Evolutionary conservation across 1,284 basidiomycete genomes (phyloP), one percentile per base, ranked within the genome.

Genomic region (Sanghuangporus weigelae): DNA sequence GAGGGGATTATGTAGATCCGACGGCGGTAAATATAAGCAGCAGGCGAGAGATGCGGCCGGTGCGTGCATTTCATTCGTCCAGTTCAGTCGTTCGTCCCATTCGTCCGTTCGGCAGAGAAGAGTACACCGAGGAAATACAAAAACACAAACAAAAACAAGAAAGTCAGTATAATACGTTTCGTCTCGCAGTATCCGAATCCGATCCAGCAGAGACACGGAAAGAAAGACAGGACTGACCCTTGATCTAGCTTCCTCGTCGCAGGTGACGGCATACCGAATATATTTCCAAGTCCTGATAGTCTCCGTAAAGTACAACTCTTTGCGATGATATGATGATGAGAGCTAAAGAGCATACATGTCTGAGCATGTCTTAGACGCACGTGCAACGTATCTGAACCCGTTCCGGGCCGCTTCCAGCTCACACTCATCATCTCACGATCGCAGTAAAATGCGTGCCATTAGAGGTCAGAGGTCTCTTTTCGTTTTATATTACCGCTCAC

Each of bases 361-460:
- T 26, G n/a, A 12, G 16, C n/a, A 16, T 35, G 19, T 23, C 31
- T 12, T 53, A 31, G 16, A 23, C 14, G 53, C 31, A 23, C 53
- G 53, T 54, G 53, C 31, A 51, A 31, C 26, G 5, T 4, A 19
- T 6, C 10, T 7, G 3, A 58, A 11, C 23, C 14, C 11, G 16
- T 21, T 39, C 42, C 42, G 36, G 35, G 40, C 12, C 48, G 11
- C 31, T 4, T 50, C n/a, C 19, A 14, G 14, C 44, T 38, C 48
- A 31, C 48, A 31, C 49, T 16, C 57, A 12, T 31, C 35, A 7
- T 31, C 44, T 39, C 62, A 54, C 58, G 42, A 16, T n/a, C 38
- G 21, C 35, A 53, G 21, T 26, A 36, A 59, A 31, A 86, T 86
- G 85, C 82, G 83, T 66, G 84, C 84, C n/a, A 84, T 88, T 68